Percentiles rank a stretch among this genome's conserved stretches.
These are phyloP conservation scores for Coemansia sp. DNA, from an alignment of 192 early-diverging fungal genomes.

Conservation along the genomic window DNA sequence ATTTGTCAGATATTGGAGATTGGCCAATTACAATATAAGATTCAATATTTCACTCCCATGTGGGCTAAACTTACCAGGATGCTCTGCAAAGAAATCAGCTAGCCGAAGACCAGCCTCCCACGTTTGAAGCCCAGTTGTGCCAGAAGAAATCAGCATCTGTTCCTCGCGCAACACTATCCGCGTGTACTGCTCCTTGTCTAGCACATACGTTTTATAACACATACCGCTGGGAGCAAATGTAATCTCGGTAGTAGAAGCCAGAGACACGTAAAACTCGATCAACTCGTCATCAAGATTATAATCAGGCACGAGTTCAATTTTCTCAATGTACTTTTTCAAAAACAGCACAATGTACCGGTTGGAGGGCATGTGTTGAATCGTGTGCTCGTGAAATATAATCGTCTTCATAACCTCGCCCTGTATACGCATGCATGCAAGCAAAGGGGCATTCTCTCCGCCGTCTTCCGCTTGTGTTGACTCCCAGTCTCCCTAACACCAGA, in stretches of 20 bases:
- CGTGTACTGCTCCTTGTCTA: conserved; percentile 47
- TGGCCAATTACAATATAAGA: neutral
- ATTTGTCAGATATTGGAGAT: neutral
- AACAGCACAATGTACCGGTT: conserved; percentile 43
- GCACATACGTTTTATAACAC: conserved; percentile 51
- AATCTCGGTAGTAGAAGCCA: conserved; percentile 26
- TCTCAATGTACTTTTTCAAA: conserved; percentile 42
- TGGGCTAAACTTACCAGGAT: conserved; percentile 31
- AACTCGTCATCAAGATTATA: conserved; percentile 47
- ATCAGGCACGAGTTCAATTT: conserved; percentile 28
- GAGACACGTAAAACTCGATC: conserved; percentile 43
- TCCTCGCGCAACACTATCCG: conserved; percentile 56
- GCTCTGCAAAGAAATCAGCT: conserved; percentile 54
- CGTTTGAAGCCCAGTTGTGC: conserved; percentile 62
- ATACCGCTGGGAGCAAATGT: conserved; percentile 10
- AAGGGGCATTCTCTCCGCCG: conserved; percentile 19
- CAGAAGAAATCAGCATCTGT: conserved; percentile 55
- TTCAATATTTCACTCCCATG: neutral
- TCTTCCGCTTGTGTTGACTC: conserved; percentile 14
- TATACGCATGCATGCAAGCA: conserved; percentile 33
- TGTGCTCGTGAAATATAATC: conserved; percentile 51
- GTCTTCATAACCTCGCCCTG: conserved; percentile 52
- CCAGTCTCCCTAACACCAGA: conserved; percentile 33
- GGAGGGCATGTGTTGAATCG: conserved; percentile 33
- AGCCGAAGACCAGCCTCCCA: conserved; percentile 64